Evolutionary conservation across 2,329 filamentous ascomycete species (phyloP).

Genomic region (Emericellopsis atlantica): DNA sequence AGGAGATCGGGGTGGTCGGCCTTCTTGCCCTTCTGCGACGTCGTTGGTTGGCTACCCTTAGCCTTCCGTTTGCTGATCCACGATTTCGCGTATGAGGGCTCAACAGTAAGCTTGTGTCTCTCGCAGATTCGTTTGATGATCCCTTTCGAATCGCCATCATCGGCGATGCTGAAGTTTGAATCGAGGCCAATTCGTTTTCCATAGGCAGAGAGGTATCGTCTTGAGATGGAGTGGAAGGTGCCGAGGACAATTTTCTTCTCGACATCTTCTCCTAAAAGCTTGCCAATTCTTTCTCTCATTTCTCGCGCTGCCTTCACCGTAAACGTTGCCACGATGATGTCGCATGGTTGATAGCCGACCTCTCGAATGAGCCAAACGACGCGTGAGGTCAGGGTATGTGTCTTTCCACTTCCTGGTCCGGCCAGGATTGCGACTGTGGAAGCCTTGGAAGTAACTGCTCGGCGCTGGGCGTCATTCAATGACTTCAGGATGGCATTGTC

Average conservation of each 20-base stretch:
- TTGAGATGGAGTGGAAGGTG: constrained; percentile 88
- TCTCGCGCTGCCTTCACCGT: constrained; percentile 89
- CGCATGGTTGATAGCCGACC: constrained; percentile 61
- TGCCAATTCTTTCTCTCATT: constrained; percentile 81
- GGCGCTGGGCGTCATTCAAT: constrained; percentile 41
- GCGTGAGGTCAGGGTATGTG: constrained; percentile 84
- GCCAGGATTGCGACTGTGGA: constrained; percentile 53
- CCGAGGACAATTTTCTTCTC: constrained; percentile 73
- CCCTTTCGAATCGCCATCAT: constrained; percentile 65
- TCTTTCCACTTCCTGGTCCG: constrained; percentile 70
- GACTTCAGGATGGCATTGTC: constrained; percentile 27
- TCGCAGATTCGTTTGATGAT: constrained; percentile 79
- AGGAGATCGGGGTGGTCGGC: constrained; percentile 47
- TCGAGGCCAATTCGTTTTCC: constrained; percentile 72
- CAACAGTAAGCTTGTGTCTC: constrained; percentile 52
- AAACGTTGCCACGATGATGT: constrained; percentile 92
- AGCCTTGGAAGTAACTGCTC: constrained; percentile 39
- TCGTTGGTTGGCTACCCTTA: constrained; percentile 34
- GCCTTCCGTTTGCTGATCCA: constrained; percentile 64
- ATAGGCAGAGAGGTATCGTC: constrained; percentile 73
- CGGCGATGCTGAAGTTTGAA: constrained; percentile 82
- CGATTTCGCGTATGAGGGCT: constrained; percentile 56
- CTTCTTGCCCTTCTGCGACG: constrained; percentile 19
- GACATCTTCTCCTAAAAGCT: constrained; percentile 63
- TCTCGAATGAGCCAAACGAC: constrained; percentile 78